Conservation (phyloP, 495 filamentous ascomycete species). For the Immersiella caudata region DNA sequence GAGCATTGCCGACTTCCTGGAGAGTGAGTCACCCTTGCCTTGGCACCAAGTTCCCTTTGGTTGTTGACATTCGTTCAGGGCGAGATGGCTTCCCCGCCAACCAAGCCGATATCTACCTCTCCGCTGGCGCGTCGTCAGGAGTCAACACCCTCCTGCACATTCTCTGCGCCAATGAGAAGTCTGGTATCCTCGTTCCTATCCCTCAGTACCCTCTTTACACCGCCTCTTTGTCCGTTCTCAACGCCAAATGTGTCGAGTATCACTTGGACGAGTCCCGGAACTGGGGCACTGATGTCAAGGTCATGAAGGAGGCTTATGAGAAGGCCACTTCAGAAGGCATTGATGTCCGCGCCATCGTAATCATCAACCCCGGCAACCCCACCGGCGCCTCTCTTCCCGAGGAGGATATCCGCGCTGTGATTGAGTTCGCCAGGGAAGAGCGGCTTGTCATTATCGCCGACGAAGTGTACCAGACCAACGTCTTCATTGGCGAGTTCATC, state of each 20-base stretch:
- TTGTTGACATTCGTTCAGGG: conserved; percentile 41
- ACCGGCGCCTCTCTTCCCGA: conserved; percentile 83
- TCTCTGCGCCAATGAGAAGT: conserved; percentile 76
- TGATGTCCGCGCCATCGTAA: conserved; percentile 87
- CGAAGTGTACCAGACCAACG: conserved; percentile 99
- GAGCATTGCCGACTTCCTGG: conserved; percentile 89
- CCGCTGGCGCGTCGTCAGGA: conserved; percentile 87
- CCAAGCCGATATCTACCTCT: conserved; percentile 79
- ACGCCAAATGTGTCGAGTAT: conserved; percentile 89
- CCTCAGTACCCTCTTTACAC: conserved; percentile 98
- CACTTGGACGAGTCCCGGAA: conserved; percentile 80
- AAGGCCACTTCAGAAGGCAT: conserved; percentile 74
- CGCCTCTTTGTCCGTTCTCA: conserved; percentile 81
- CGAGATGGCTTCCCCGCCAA: conserved; percentile 87
- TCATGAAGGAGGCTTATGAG: conserved; percentile 69
- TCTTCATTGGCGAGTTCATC: conserved; percentile 89
- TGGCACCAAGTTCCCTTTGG: neutral
- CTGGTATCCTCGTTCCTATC: conserved; percentile 90
- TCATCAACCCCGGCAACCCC: conserved; percentile 98
- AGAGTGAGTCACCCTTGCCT: conserved; percentile 54
- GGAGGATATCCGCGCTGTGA: conserved; percentile 76
- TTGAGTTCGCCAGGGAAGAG: conserved; percentile 83
- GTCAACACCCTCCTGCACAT: conserved; percentile 90
- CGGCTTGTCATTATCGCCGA: conserved; percentile 89
- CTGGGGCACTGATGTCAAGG: conserved; percentile 83